A percentile compares a stretch with the other conserved stretches of the same genome.
Evolutionary conservation across 352 stramenopile genomes (phyloP).

Genomic region (Globisporangium camurandrum): DNA sequence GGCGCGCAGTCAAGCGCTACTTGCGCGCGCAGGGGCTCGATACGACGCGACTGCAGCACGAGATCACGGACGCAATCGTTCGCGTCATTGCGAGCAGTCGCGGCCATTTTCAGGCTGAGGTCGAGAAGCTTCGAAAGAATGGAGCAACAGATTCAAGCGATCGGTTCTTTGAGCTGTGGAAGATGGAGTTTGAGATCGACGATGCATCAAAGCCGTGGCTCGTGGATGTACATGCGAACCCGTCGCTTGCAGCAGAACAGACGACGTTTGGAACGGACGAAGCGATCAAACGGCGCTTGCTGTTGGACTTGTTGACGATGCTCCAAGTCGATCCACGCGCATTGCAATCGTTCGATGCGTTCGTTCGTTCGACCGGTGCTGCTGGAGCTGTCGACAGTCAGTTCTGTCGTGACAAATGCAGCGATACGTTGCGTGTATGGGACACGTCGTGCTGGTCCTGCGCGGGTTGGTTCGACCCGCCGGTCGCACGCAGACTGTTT

Average conservation of each 20-base stretch:
- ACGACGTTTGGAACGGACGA: slow-evolving; percentile 60
- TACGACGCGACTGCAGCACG: slow-evolving; percentile 45
- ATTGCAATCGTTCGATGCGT: slow-evolving; percentile 47
- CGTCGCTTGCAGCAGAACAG: slow-evolving; percentile 39
- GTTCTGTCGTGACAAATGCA: slow-evolving; percentile 61
- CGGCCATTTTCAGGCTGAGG: slow-evolving; percentile 34
- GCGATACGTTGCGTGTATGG: slow-evolving; percentile 48
- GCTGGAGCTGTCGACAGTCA: slow-evolving; percentile 10
- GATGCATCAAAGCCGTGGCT: slow-evolving; percentile 92
- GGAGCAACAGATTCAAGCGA: slow-evolving; percentile 14
- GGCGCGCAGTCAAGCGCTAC: slow-evolving; percentile 57
- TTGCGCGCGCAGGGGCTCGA: slow-evolving; percentile 53
- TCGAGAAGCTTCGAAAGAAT: slow-evolving; percentile 37
- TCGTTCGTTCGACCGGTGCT: slow-evolving; percentile 34
- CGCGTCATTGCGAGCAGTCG: slow-evolving; percentile 56
- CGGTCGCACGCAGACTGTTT: slow-evolving; percentile 51
- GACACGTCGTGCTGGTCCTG: slow-evolving; percentile 74
- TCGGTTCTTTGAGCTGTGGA: slow-evolving; percentile 93
- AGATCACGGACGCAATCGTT: slow-evolving; percentile 60
- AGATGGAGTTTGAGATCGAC: slow-evolving; percentile 95
- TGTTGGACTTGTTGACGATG: slow-evolving; percentile 64
- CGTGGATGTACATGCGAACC: slow-evolving; percentile 78
- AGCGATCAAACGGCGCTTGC: slow-evolving; percentile 50
- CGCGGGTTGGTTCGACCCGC: slow-evolving; percentile 57
- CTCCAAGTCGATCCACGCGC: slow-evolving; percentile 61